These are phyloP conservation scores for Cicer cuneatum DNA, from an alignment of 306 rosid genomes.

Conservation along the genomic window DNA sequence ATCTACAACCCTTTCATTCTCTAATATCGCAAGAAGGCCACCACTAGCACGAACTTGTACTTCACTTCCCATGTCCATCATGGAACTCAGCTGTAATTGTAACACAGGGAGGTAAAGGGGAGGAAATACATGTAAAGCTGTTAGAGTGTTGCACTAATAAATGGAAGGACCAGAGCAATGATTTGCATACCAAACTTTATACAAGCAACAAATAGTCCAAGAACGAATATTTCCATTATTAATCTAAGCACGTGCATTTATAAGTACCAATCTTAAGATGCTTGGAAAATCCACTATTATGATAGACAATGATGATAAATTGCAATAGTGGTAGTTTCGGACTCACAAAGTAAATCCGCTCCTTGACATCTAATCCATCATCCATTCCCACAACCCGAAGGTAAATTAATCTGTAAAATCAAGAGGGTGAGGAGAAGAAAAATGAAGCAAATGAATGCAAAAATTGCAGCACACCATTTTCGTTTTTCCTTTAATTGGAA, in stretches of 20 bases:
- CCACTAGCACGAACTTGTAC: conserved; percentile 96
- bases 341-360: conserved; percentile 88
- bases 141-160: conserved; percentile 30
- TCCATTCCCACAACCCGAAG: conserved; percentile 95
- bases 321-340: conserved; percentile 24
- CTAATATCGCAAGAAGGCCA: conserved; percentile 96
- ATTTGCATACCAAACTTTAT: conserved; percentile 25
- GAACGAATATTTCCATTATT: conserved; percentile 29
- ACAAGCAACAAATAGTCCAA: conserved; percentile 24
- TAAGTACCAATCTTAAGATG: conserved; percentile 32
- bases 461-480: conserved; percentile 31
- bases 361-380: conserved; percentile 85
- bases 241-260: conserved; percentile 26
- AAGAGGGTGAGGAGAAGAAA: conserved; percentile 18
- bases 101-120: conserved; percentile 30
- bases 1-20: conserved; percentile 86
- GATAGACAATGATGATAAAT: conserved; percentile 42
- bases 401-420: conserved; percentile 76
- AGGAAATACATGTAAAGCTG: conserved; percentile 23
- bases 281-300: conserved; percentile 29
- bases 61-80: conserved; percentile 97
- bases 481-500: conserved; percentile 19
- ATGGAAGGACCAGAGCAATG: conserved; percentile 22
- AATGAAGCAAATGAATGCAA: conserved; percentile 31
- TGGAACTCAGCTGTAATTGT: conserved; percentile 77